Evolutionary conservation across 2,329 filamentous ascomycete genomes (phyloP).

Genomic region (Fusarium illudens): DNA sequence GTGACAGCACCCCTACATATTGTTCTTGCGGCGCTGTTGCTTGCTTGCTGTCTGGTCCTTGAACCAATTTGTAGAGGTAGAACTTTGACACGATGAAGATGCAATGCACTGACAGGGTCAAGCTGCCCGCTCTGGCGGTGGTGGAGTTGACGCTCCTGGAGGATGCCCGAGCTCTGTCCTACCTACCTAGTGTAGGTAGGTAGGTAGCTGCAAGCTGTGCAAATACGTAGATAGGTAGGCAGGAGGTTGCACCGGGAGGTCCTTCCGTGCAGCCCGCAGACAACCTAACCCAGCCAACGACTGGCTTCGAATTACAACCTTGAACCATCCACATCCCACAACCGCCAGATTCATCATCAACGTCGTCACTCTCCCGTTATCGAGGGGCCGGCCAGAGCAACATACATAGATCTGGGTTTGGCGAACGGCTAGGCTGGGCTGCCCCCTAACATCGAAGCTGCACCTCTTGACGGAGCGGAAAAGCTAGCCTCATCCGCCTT

Average conservation of each 20-base stretch:
- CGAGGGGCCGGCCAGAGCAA: not conserved
- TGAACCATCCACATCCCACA: slow-evolving; percentile 1
- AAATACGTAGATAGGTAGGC: not conserved
- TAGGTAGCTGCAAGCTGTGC: not conserved
- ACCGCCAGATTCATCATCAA: not conserved
- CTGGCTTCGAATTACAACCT: slow-evolving; percentile 2
- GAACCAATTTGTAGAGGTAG: not conserved
- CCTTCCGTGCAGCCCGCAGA: slow-evolving; percentile 16
- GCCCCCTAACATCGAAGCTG: not conserved
- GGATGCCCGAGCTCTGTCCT: not conserved
- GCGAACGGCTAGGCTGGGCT: not conserved
- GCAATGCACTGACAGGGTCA: not conserved
- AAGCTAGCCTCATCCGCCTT: slow-evolving; percentile 25
- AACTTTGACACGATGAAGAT: not conserved
- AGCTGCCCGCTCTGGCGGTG: not conserved
- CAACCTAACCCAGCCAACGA: slow-evolving; percentile 5
- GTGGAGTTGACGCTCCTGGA: slow-evolving; percentile 3
- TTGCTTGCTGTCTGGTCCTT: not conserved
- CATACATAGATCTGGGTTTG: not conserved
- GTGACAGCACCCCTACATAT: not conserved
- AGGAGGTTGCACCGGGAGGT: slow-evolving; percentile 12
- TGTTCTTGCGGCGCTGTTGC: not conserved
- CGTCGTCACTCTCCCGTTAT: not conserved
- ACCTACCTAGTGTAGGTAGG: not conserved
- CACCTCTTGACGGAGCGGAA: not conserved